A percentile compares a stretch with the other conserved stretches of the same genome.
Conservation (phyloP, 768 basidiomycete species). For the Russula vinacea region DNA sequence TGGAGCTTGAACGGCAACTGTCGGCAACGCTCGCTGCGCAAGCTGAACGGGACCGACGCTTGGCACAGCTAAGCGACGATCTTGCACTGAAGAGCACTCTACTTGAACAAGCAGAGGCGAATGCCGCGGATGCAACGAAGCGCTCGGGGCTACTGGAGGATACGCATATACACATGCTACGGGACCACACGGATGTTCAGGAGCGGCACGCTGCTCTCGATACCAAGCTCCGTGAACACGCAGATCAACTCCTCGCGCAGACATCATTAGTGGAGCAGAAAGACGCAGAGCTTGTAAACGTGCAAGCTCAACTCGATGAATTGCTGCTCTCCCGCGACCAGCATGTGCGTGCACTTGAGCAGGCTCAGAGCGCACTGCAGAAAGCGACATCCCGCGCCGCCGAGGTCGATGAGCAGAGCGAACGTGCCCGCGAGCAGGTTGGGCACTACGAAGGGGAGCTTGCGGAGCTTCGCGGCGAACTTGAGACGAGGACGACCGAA, state of each 20-base stretch:
- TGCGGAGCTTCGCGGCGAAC: constrained; percentile 73
- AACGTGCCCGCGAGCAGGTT: constrained; percentile 67
- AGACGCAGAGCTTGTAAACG: constrained; percentile 69
- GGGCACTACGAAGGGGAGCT: constrained; percentile 70
- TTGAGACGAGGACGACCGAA: constrained; percentile 73
- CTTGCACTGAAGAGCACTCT: constrained; percentile 75
- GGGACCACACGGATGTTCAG: constrained; percentile 69
- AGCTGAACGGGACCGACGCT: constrained; percentile 61
- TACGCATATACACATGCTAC: constrained; percentile 57
- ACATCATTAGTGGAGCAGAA: constrained; percentile 72
- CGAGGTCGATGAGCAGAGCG: constrained; percentile 74
- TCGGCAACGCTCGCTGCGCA: constrained; percentile 60
- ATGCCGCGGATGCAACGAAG: constrained; percentile 67
- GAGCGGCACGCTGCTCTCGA: constrained; percentile 59
- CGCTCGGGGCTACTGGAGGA: constrained; percentile 75
- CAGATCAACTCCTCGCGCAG: constrained; percentile 68
- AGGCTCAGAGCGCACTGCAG: constrained; percentile 72
- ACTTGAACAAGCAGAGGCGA: constrained; percentile 74
- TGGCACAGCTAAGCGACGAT: constrained; percentile 68
- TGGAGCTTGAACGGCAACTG: constrained; percentile 71
- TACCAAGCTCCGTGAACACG: constrained; percentile 65
- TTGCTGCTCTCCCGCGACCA: constrained; percentile 69
- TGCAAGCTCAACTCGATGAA: constrained; percentile 68
- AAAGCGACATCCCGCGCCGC: constrained; percentile 72
- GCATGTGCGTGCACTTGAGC: constrained; percentile 84